These are phyloP conservation scores for Polytrichum formosum DNA, from an alignment of 225 moss, liverwort and hornwort species.

Conservation along the genomic window DNA sequence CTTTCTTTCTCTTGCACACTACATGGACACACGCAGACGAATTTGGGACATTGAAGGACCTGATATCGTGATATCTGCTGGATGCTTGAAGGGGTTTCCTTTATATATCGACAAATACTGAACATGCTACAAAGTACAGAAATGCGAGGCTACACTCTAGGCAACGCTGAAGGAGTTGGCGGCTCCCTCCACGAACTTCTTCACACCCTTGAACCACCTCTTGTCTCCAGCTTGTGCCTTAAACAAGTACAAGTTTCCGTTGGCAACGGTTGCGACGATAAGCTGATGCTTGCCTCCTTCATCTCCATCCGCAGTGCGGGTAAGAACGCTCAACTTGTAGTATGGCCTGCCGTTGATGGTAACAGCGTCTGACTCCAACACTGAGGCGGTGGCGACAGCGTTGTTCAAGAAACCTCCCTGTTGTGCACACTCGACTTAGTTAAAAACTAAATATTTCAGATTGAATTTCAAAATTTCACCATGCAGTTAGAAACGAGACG, in stretches of 20 bases:
- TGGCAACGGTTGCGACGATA: conserved; percentile 67
- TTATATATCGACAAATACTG: conserved; percentile 38
- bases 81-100: conserved; percentile 23
- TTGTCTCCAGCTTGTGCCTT: conserved; percentile 99
- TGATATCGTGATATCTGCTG: background rate
- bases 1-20: too few species aligned
- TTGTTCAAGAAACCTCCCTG: conserved; percentile 74
- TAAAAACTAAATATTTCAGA: too few species aligned
- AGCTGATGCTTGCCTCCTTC: conserved; percentile 97
- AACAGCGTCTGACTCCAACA: conserved; percentile 44
- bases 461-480: too few species aligned
- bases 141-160: conserved; percentile 12
- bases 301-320: conserved; percentile 90
- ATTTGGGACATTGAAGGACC: too few species aligned
- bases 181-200: conserved; percentile 67
- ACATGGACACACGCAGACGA: too few species aligned
- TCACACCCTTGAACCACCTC: conserved; percentile 96
- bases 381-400: conserved; percentile 59
- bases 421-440: background rate
- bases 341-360: conserved; percentile 75
- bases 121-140: conserved; percentile 23
- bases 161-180: conserved; percentile 76
- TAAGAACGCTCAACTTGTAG: conserved; percentile 70
- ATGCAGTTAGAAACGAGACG: background rate
- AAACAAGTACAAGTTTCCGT: conserved; percentile 72